These are phyloP conservation scores for Pelargonium australe DNA, from an alignment of 441 rosid genomes.

Conservation along the genomic window DNA sequence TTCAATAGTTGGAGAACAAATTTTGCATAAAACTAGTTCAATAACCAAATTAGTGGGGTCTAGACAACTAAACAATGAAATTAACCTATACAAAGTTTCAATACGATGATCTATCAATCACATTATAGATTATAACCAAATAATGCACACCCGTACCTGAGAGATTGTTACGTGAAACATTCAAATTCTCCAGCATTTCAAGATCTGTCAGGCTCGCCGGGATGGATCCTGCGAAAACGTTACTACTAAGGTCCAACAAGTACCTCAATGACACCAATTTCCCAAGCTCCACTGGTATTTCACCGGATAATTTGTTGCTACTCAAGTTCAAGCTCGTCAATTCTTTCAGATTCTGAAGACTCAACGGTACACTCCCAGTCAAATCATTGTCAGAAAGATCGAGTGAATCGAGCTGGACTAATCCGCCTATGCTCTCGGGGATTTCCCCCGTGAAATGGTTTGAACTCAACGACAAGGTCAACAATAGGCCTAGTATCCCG, in stretches of 20 bases:
- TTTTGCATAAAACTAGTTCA: too few relatives aligned
- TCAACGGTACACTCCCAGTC: conserved; percentile 31
- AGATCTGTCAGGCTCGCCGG: conserved; percentile 42
- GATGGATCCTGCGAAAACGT: conserved; percentile 43
- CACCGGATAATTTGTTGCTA: conserved; percentile 44
- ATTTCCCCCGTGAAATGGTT: conserved; percentile 44
- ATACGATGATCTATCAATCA: too few relatives aligned
- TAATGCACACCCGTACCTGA: conserved; percentile 12
- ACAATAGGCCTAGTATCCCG: conserved; percentile 35
- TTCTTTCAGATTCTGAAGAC: conserved; percentile 32
- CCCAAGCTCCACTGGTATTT: conserved; percentile 39
- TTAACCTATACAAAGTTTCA: too few relatives aligned
- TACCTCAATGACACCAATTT: conserved; percentile 34
- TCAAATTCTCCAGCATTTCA: conserved; percentile 33
- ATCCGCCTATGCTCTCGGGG: conserved; percentile 31
- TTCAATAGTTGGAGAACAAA: too few relatives aligned
- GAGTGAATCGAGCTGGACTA: conserved; percentile 30
- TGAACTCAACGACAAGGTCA: conserved; percentile 38
- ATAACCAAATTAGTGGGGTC: too few relatives aligned
- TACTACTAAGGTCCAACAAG: conserved; percentile 55
- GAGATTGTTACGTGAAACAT: conserved; percentile 48
- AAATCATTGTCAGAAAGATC: conserved; percentile 45
- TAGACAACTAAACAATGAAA: too few relatives aligned
- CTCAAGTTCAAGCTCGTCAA: conserved; percentile 45
- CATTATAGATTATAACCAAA: too few relatives aligned